Percentiles rank a stretch among this genome's conserved stretches.
Conservation (phyloP, 2,329 filamentous ascomycete species). For the Orbilia brochopaga region DNA sequence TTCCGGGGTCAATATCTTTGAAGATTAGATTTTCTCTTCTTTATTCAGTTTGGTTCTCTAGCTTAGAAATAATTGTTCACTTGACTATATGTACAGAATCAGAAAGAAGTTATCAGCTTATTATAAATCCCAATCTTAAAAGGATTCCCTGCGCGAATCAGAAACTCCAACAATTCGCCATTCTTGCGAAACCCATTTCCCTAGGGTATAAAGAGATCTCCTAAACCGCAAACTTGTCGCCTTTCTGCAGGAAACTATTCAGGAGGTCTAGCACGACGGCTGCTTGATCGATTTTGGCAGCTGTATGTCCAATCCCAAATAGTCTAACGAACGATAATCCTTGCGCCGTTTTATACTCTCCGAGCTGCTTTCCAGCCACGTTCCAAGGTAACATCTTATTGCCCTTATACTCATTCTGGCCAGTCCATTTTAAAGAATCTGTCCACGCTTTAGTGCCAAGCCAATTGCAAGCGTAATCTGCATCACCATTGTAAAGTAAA, state of each 20-base stretch:
- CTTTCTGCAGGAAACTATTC: neutral
- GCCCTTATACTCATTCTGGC: neutral
- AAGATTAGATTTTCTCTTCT: too few species aligned
- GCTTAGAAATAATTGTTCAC: too few species aligned
- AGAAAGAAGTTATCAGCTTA: too few species aligned
- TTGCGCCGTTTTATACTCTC: neutral
- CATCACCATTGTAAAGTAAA: constrained; percentile 11
- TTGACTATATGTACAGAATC: too few species aligned
- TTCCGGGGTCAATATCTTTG: too few species aligned
- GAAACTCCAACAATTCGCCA: too few species aligned
- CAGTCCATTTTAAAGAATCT: constrained; percentile 10
- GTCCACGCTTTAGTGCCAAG: constrained; percentile 11
- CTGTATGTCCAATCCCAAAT: constrained; percentile 2
- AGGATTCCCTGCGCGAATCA: too few species aligned
- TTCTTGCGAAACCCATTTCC: too few species aligned
- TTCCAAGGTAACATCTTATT: neutral
- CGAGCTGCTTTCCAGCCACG: constrained; percentile 1
- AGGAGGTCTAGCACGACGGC: constrained; percentile 1
- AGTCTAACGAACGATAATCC: constrained; percentile 3
- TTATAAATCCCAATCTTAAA: too few species aligned
- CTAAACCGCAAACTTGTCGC: neutral
- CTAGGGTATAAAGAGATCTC: too few species aligned
- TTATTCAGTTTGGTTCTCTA: too few species aligned
- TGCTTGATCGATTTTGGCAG: neutral
- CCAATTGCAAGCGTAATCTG: constrained; percentile 9